Base-by-base conservation (phyloP, 164 flowering plant species). In the Sedum album region DNA sequence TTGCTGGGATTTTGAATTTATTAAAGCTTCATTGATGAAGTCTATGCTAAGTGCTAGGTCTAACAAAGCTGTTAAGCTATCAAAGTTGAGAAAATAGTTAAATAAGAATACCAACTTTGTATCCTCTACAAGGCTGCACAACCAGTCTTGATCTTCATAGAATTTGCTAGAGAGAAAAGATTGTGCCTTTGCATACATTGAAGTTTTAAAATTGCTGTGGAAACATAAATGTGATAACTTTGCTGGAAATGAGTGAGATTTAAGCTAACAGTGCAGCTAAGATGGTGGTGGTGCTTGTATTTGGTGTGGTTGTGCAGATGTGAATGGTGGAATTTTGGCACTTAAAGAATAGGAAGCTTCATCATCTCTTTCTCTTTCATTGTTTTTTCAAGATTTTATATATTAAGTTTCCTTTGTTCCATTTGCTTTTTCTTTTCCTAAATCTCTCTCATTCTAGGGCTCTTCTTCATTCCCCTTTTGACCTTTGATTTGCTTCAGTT, bases 161-260 rank as follows among this genome's bases (percentile, higher is more conserved):
- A 57, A 11, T 26, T 57, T 57, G 4, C 15, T 57, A 57, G 62
- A 57, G 62, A 30, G 62, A 21, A 57, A 57, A 57, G 62, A 26
- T 57, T 57, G 62, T 11, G 62, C 33, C 62, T 57, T 57, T 57
- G 62, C 33, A 20, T 57, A 57, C 62, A 57, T 57, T 57, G 18
- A 28, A 57, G 62, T 57, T 57, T 23, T 44, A 28, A 57, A 57
- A 57, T 57, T 11, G 62, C 15, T 11, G 62, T 57, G 62, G 62
- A 20, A 28, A 33, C 62, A 57, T 26, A 57, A 57, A 57, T 33
- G 62, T 57, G 31, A 13, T 57, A 57, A 33, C 62, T 57, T 57
- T 57, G 62, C 62, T 57, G 62, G 31, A 28, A 57, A 28, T 57
- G 62, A 57, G 62, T 57, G 62, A 57, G 62, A 57, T 57, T 26